Conservation (phyloP, 495 filamentous ascomycete species). For the Podospora fimiseda region DNA sequence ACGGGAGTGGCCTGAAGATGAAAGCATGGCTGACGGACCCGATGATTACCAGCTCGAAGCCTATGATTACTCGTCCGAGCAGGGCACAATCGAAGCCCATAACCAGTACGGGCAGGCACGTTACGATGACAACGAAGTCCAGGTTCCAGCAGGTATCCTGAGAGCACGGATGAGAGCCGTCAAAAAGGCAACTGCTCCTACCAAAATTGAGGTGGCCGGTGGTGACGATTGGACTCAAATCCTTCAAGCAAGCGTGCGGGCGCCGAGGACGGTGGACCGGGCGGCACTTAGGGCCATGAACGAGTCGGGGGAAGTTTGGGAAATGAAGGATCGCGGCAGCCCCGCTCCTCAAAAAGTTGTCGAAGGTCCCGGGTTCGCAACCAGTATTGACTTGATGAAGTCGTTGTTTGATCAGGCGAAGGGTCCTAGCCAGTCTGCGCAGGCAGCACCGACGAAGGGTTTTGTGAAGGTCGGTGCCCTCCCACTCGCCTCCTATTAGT, state of each 20-base stretch:
- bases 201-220: constrained; percentile 50
- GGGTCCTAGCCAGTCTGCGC: constrained; percentile 34
- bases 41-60: constrained; percentile 44
- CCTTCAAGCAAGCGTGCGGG: constrained; percentile 84
- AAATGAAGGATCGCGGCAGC: constrained; percentile 30
- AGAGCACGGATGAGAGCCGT: constrained; percentile 50
- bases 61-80: constrained; percentile 24
- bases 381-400: constrained; percentile 86
- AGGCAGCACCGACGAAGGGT: constrained; percentile 36
- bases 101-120: constrained; percentile 33
- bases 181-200: constrained; percentile 52
- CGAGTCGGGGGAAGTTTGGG: constrained; percentile 36
- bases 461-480: constrained; percentile 47
- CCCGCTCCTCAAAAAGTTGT: constrained; percentile 30
- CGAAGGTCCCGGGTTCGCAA: constrained; percentile 58
- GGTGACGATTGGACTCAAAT: constrained; percentile 82
- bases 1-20: constrained; percentile 53
- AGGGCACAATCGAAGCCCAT: constrained; percentile 38
- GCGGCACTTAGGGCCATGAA: constrained; percentile 43
- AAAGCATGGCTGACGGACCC: constrained; percentile 57
- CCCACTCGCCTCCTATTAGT: constrained; percentile 61
- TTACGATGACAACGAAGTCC: constrained; percentile 29
- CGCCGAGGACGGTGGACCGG: constrained; percentile 73
- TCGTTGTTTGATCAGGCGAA: constrained; percentile 68
- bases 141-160: constrained; percentile 48